Base-by-base conservation (phyloP, 345 rosid species). In the Hypericum perforatum region DNA sequence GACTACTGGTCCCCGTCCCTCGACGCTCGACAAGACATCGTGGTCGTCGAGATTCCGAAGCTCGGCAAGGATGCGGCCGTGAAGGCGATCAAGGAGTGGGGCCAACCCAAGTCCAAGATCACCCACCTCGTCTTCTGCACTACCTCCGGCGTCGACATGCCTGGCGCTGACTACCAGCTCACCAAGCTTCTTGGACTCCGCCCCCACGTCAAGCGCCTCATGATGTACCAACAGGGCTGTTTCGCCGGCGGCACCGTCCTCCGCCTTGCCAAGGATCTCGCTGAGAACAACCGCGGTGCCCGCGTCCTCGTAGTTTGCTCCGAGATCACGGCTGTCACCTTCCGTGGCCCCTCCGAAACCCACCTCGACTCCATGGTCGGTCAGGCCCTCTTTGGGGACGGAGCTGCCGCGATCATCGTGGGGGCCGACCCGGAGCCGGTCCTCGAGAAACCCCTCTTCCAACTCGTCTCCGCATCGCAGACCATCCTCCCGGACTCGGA, bases 81-180 rank as follows among this genome's bases (percentile, higher is more conserved):
- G 1, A 22, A 22, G 32, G 32, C 32, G 2, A 22, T 22, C 32
- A 22, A 22, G 32, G 32, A 22, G 32, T 22, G 32, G 48, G 48
- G 48, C 11, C 48, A 45, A 14, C 7, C 48, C 48, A 45, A 45
- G 7, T 45, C 48, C 13, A 45, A n/a, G 13, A 45, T 45, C 48
- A 45, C 48, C 12, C 48, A 45, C 48, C 48, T 45, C 48, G 48
- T 45, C 12, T 45, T 45, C 48, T 45, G 48, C 7, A 45, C 48
- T 6, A 45, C 48, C 7, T 45, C 48, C 48, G 48, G 48, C 10
- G 48, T 45, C 0, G 48, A 45, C 48, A 45, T 45, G 48, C 48
- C 48, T 14, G 48, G 48, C 32, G 12, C 48, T 14, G 48, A 45
- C 12, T 45, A 45, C 7, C 48, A 45, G 12, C 48, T 45, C 48